Percentiles rank a stretch among this genome's conserved stretches.
phyloP scores from a whole-genome alignment of 345 rosid species.

The Eutrema japonicum region DNA sequence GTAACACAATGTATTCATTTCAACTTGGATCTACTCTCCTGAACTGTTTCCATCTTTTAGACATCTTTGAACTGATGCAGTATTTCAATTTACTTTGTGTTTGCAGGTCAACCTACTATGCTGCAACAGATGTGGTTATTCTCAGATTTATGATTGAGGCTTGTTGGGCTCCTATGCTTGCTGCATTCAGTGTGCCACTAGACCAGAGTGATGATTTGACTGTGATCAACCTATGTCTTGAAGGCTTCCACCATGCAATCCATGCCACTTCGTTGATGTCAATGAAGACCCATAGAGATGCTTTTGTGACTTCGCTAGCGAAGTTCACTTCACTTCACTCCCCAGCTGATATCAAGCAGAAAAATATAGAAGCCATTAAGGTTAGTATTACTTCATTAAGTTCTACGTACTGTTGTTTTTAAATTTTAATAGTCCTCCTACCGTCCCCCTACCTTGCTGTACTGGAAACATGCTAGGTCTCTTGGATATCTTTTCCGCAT shows the following conservation, averaged over 20 bases:
- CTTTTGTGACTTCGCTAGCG: conserved; percentile 87
- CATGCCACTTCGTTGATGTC: conserved; percentile 89
- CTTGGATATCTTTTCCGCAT: conserved; percentile 21
- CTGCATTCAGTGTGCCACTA: conserved; percentile 87
- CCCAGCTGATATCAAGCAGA: conserved; percentile 91
- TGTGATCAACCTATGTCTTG: conserved; percentile 73
- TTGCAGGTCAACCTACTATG: conserved; percentile 74
- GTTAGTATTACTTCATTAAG: conserved; percentile 44
- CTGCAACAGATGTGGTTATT: conserved; percentile 70
- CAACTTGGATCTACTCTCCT: conserved; percentile 21
- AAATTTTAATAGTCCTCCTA: not conserved
- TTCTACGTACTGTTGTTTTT: not conserved
- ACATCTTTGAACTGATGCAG: conserved; percentile 30
- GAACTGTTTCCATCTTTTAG: conserved; percentile 14
- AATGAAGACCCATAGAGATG: conserved; percentile 96
- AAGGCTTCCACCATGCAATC: conserved; percentile 78
- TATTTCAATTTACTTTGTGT: conserved; percentile 5
- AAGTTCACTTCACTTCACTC: conserved; percentile 89
- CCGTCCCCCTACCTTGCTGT: not conserved
- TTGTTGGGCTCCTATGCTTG: conserved; percentile 96
- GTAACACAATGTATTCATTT: conserved; percentile 12
- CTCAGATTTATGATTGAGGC: conserved; percentile 95
- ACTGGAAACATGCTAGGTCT: conserved; percentile 26
- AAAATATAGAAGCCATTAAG: conserved; percentile 87
- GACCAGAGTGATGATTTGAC: conserved; percentile 85